Conservation (phyloP, 805 yeast species). For the Hanseniaspora thailandica region DNA sequence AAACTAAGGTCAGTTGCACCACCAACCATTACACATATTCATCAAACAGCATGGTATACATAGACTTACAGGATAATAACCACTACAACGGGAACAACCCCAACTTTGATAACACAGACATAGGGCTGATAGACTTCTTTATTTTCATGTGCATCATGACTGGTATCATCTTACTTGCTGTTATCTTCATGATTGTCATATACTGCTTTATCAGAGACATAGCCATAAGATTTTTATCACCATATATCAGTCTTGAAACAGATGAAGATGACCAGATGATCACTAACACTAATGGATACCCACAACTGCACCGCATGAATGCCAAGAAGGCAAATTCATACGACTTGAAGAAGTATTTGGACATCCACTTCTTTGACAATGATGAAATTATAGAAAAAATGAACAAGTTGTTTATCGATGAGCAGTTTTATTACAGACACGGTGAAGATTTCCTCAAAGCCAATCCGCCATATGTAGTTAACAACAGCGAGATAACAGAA, state of each 20-base stretch:
- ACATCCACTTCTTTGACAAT: slow-evolving; percentile 35
- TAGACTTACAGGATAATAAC: background rate
- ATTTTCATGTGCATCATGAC: slow-evolving; percentile 1
- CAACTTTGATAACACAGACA: background rate
- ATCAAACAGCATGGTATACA: background rate
- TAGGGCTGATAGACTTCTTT: slow-evolving; percentile 7
- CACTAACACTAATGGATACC: slow-evolving; percentile 4
- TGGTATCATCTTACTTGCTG: slow-evolving; percentile 18
- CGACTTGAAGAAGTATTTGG: slow-evolving; percentile 45
- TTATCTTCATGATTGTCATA: slow-evolving; percentile 15
- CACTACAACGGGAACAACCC: background rate
- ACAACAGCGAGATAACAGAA: slow-evolving; percentile 22
- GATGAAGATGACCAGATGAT: slow-evolving; percentile 5
- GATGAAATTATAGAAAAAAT: slow-evolving; percentile 50
- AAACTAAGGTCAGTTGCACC: background rate
- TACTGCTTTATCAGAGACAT: slow-evolving; percentile 17
- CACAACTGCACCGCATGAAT: slow-evolving; percentile 5
- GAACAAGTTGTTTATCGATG: slow-evolving; percentile 40
- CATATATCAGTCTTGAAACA: slow-evolving; percentile 14
- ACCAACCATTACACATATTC: background rate
- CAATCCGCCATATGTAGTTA: slow-evolving; percentile 36
- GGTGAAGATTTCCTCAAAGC: slow-evolving; percentile 31
- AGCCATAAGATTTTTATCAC: slow-evolving; percentile 14
- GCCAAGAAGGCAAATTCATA: slow-evolving; percentile 20
- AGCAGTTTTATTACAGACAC: slow-evolving; percentile 31